Conservation (phyloP, 257 asterid genomes). For the Rhazya stricta region DNA sequence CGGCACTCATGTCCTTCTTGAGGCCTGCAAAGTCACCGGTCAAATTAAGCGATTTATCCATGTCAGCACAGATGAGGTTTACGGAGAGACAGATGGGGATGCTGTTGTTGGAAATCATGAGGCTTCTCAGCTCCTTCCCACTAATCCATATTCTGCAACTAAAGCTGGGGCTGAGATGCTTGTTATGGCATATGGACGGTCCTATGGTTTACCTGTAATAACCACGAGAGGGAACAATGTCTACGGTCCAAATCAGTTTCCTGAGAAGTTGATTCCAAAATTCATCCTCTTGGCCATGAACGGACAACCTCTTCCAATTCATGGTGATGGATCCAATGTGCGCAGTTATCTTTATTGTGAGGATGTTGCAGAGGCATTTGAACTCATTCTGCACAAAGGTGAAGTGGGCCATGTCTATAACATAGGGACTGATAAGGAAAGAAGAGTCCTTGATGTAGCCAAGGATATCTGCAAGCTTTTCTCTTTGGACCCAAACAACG, state of each 20-base stretch:
- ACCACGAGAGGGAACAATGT: conserved; percentile 71
- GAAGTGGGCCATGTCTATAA: conserved; percentile 70
- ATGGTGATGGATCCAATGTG: conserved; percentile 64
- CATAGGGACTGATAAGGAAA: conserved; percentile 60
- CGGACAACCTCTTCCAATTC: conserved; percentile 61
- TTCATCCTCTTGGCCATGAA: conserved; percentile 64
- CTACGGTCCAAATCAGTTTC: conserved; percentile 69
- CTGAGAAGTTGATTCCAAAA: conserved; percentile 68
- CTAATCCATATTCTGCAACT: conserved; percentile 65
- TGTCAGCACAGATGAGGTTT: conserved; percentile 70
- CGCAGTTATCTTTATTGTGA: conserved; percentile 67
- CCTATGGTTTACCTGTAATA: conserved; percentile 64
- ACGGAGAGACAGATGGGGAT: conserved; percentile 69
- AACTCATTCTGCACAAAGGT: conserved; percentile 56
- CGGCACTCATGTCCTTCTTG: conserved; percentile 65
- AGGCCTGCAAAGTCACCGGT: conserved; percentile 66
- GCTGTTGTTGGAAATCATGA: conserved; percentile 69
- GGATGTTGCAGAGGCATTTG: conserved; percentile 77
- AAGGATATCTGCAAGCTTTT: conserved; percentile 51
- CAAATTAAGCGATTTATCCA: conserved; percentile 62
- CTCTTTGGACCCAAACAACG: conserved; percentile 42
- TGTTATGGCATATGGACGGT: conserved; percentile 68
- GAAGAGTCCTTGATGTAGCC: conserved; percentile 59
- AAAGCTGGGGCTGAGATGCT: conserved; percentile 81
- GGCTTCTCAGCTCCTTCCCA: conserved; percentile 64